phyloP scores from a whole-genome alignment of 2,329 filamentous ascomycete genomes.

The Colletotrichum aenigma region DNA sequence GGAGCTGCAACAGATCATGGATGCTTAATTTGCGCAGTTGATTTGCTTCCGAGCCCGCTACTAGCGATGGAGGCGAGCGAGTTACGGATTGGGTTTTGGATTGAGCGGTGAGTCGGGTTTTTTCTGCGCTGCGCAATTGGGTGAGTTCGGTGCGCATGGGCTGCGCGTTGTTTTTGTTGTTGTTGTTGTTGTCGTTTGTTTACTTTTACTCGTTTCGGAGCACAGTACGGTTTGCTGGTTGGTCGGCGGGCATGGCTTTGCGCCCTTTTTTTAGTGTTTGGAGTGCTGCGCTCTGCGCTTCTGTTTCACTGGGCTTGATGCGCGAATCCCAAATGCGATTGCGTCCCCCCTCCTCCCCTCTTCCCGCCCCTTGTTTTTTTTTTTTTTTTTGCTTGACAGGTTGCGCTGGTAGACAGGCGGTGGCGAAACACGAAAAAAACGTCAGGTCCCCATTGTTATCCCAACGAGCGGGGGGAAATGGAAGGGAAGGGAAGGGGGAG shows the following conservation, averaged over 20 bases:
- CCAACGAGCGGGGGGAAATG: neutral
- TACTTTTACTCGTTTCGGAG: neutral
- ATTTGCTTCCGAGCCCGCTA: too few relatives aligned
- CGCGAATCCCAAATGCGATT: neutral
- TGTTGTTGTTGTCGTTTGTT: neutral
- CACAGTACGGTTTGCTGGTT: neutral
- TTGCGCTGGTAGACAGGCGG: neutral
- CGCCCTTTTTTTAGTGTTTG: neutral
- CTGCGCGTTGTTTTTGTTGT: neutral
- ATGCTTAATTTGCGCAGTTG: neutral
- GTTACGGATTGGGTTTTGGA: conserved; percentile 7
- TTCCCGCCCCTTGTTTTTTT: neutral
- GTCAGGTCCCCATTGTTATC: neutral
- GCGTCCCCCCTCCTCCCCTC: neutral
- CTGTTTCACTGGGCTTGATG: neutral
- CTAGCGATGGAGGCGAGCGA: conserved; percentile 4
- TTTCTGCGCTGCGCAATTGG: neutral
- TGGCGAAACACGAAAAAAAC: neutral
- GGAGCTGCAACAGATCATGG: neutral
- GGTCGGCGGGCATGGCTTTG: neutral
- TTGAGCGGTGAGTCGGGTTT: conserved; percentile 4
- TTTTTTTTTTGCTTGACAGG: neutral
- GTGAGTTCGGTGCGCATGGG: neutral
- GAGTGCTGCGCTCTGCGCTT: neutral
- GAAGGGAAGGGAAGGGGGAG: neutral